A percentile compares a stretch with the other conserved stretches of the same genome.
Evolutionary conservation across 2,329 filamentous ascomycete species (phyloP).

Genomic region (Fusarium buharicum): DNA sequence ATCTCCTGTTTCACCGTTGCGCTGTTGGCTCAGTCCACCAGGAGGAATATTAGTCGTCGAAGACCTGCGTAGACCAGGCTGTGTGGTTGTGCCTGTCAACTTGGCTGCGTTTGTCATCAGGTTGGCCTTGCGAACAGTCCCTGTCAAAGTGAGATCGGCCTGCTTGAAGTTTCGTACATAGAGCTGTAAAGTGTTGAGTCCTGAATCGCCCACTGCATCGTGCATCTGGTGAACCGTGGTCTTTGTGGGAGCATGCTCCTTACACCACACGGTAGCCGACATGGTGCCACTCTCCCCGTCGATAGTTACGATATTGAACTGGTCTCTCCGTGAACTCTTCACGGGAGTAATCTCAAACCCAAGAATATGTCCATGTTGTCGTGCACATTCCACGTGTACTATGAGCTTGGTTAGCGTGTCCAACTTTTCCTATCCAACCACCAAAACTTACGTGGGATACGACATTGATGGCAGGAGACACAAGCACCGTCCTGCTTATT

Average conservation of each 20-base stretch:
- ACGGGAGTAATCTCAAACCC: slow-evolving; percentile 92
- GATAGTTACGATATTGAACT: slow-evolving; percentile 80
- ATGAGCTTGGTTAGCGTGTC: slow-evolving; percentile 41
- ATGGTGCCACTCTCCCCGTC: slow-evolving; percentile 84
- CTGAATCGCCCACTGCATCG: slow-evolving; percentile 76
- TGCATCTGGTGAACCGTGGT: slow-evolving; percentile 80
- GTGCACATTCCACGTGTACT: slow-evolving; percentile 92
- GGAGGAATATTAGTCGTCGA: slow-evolving; percentile 61
- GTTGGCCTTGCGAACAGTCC: slow-evolving; percentile 92
- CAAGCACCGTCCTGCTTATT: slow-evolving; percentile 81
- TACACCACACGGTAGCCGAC: slow-evolving; percentile 90
- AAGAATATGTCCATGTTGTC: slow-evolving; percentile 81
- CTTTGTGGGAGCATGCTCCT: slow-evolving; percentile 81
- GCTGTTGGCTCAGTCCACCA: slow-evolving; percentile 30
- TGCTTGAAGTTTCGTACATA: slow-evolving; percentile 94
- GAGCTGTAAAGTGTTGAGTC: slow-evolving; percentile 83
- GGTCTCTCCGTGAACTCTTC: slow-evolving; percentile 87
- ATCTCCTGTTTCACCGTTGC: slow-evolving; percentile 45
- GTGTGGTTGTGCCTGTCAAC: slow-evolving; percentile 51
- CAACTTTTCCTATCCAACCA: not conserved
- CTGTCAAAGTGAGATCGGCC: slow-evolving; percentile 88
- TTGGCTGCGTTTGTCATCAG: slow-evolving; percentile 74
- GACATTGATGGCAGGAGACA: slow-evolving; percentile 81
- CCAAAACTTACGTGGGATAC: slow-evolving; percentile 57
- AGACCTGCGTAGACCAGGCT: slow-evolving; percentile 60